These are phyloP conservation scores for Penicillium fimorum DNA, from an alignment of 495 filamentous ascomycete species.

Conservation along the genomic window DNA sequence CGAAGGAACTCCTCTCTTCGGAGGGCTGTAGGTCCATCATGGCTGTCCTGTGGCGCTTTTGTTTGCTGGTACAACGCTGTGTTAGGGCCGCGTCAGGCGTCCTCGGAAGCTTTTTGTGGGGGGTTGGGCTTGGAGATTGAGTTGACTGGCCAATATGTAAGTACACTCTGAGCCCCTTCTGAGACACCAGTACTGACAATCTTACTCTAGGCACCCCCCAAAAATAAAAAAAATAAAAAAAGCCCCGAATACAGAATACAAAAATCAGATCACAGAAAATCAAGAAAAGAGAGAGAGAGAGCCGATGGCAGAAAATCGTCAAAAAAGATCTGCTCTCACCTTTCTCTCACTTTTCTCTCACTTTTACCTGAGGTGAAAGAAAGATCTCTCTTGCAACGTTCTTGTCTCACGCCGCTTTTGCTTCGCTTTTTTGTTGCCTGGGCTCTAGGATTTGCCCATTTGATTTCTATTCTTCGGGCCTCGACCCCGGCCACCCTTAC, in stretches of 20 bases:
- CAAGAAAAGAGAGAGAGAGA: background rate
- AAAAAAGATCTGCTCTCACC: background rate
- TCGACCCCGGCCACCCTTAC: background rate
- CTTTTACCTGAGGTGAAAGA: background rate
- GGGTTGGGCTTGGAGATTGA: background rate
- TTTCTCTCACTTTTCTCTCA: background rate
- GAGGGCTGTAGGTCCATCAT: conserved; percentile 4
- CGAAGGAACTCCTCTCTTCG: conserved; percentile 3
- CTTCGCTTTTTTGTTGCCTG: background rate
- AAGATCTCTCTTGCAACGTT: background rate
- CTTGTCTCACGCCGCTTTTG: background rate
- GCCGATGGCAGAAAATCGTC: background rate
- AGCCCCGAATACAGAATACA: too few species aligned
- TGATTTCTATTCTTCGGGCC: background rate
- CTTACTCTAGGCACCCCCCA: background rate
- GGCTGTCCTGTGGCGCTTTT: background rate
- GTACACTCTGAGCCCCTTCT: background rate
- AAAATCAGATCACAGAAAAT: too few species aligned
- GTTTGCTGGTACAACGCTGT: conserved; percentile 1
- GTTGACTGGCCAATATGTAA: conserved; percentile 5
- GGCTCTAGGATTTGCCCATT: background rate
- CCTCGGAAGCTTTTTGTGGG: background rate
- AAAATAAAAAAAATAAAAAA: background rate
- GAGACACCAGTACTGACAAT: background rate
- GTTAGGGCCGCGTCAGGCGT: background rate